Evolutionary conservation across 352 stramenopile genomes (phyloP).

Genomic region (Elongisporangium undulatum): DNA sequence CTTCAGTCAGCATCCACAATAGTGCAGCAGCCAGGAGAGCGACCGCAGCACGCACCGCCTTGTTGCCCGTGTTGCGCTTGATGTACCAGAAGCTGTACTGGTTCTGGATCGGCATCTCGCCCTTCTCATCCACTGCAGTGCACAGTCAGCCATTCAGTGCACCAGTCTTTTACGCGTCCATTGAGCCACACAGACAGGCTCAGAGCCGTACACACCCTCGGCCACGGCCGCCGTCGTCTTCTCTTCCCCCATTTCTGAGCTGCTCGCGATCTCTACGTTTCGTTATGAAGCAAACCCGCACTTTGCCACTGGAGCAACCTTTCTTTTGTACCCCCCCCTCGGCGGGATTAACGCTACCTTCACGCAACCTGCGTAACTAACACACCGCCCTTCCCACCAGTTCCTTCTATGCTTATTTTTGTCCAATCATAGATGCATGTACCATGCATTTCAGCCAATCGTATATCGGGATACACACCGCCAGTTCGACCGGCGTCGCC

Average conservation of each 20-base stretch:
- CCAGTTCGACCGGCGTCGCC: background rate
- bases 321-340: background rate
- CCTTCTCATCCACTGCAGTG: conserved; percentile 3
- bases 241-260: background rate
- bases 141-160: background rate
- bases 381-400: background rate
- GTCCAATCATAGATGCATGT: background rate
- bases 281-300: too few species aligned
- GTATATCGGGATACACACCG: background rate
- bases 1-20: background rate
- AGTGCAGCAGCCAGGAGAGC: background rate
- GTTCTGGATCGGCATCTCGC: conserved; percentile 81
- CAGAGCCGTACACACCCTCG: background rate
- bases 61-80: conserved; percentile 81
- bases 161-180: background rate
- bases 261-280: background rate
- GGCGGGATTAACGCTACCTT: background rate
- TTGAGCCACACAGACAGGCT: background rate
- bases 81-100: conserved; percentile 90
- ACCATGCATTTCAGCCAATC: background rate
- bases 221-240: background rate
- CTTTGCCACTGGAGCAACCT: background rate
- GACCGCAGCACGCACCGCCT: conserved; percentile 31
- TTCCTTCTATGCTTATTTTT: background rate
- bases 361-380: background rate